Conservation (phyloP, 805 yeast species). For the Starmerella stigmatis region DNA sequence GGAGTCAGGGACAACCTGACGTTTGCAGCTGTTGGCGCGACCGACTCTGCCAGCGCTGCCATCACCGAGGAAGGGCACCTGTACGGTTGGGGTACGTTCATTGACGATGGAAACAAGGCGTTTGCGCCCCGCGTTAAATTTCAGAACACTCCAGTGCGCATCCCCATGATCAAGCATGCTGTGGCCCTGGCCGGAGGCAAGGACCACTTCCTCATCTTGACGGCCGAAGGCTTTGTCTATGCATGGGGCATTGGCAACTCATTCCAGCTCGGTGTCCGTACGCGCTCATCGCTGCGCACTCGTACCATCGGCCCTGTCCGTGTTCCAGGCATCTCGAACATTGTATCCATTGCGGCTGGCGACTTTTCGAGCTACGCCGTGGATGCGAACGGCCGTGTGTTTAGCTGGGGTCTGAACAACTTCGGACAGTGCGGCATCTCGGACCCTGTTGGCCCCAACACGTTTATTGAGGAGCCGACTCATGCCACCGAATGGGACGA, state of each 20-base stretch:
- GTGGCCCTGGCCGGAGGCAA: slow-evolving; percentile 85
- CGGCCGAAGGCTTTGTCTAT: slow-evolving; percentile 71
- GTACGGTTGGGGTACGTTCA: slow-evolving; percentile 96
- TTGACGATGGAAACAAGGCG: slow-evolving; percentile 74
- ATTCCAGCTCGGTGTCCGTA: slow-evolving; percentile 78
- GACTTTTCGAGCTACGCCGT: slow-evolving; percentile 95
- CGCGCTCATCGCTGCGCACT: slow-evolving; percentile 31
- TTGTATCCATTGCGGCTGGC: slow-evolving; percentile 78
- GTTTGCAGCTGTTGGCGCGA: slow-evolving; percentile 76
- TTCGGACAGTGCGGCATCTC: slow-evolving; percentile 90
- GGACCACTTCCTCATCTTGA: slow-evolving; percentile 80
- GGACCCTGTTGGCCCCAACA: slow-evolving; percentile 46
- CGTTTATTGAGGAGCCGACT: slow-evolving; percentile 68
- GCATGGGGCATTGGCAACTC: slow-evolving; percentile 99
- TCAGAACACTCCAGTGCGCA: slow-evolving; percentile 58
- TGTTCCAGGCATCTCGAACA: slow-evolving; percentile 44
- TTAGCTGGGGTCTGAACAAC: slow-evolving; percentile 93
- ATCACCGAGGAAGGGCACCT: slow-evolving; percentile 74
- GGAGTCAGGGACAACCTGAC: slow-evolving; percentile 44
- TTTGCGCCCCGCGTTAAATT: slow-evolving; percentile 53
- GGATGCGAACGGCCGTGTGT: slow-evolving; percentile 56
- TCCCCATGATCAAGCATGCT: slow-evolving; percentile 52
- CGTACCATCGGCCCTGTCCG: slow-evolving; percentile 44
- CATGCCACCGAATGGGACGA: slow-evolving; percentile 53
- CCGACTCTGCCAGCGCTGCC: slow-evolving; percentile 82